Conservation (phyloP, 108 stramenopile genomes). For the Chaetoceros muelleri region DNA sequence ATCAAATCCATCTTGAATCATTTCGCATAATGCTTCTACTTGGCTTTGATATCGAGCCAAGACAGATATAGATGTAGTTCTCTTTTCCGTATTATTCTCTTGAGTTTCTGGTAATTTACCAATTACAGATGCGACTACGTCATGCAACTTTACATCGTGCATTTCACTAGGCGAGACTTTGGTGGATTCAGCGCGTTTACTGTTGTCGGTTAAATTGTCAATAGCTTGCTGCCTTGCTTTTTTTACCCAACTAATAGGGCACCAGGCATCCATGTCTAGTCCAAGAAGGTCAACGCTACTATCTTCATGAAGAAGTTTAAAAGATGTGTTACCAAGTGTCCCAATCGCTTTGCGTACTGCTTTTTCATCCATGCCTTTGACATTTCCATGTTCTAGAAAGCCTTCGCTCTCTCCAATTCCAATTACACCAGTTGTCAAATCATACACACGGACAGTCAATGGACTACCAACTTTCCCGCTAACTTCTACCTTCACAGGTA, state of each 20-base stretch:
- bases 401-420: conserved; percentile 28
- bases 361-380: conserved; percentile 20
- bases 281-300: conserved; percentile 24
- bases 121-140: background rate
- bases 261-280: conserved; percentile 39
- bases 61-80: conserved; percentile 21
- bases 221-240: conserved; percentile 43
- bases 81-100: background rate
- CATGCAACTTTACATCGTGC: background rate
- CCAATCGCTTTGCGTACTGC: conserved; percentile 52
- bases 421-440: conserved; percentile 12
- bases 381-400: conserved; percentile 22
- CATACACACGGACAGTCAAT: conserved; percentile 22
- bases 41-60: conserved; percentile 40
- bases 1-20: conserved; percentile 23
- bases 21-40: conserved; percentile 38
- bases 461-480: conserved; percentile 27
- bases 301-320: conserved; percentile 5
- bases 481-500: conserved; percentile 22
- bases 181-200: background rate
- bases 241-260: conserved; percentile 48
- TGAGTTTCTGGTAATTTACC: background rate
- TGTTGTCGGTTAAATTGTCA: conserved; percentile 16
- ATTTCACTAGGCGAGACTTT: background rate
- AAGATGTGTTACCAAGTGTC: conserved; percentile 45